Evolutionary conservation across 495 filamentous ascomycete genomes (phyloP).

Genomic region (Polyplosphaeria fusca): DNA sequence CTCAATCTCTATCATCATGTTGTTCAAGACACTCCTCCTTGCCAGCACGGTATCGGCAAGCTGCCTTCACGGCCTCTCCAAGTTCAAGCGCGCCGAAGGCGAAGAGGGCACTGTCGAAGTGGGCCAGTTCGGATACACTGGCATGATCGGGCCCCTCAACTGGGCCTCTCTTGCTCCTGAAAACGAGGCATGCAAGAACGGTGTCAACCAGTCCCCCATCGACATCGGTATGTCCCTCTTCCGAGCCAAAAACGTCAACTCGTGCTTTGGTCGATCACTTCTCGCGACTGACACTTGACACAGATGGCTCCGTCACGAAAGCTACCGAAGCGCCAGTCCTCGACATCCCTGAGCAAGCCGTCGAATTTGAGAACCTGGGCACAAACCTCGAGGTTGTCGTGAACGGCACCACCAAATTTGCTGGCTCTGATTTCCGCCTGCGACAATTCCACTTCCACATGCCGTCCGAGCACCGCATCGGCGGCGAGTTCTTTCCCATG

Average conservation of each 20-base stretch:
- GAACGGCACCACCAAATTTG: slow-evolving; percentile 43
- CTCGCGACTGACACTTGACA: slow-evolving; percentile 1
- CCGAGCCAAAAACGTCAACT: no score
- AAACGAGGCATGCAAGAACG: slow-evolving; percentile 48
- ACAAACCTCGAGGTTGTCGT: slow-evolving; percentile 55
- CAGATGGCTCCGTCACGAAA: slow-evolving; percentile 32
- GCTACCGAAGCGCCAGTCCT: slow-evolving; percentile 41
- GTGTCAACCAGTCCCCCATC: slow-evolving; percentile 63
- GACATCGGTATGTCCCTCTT: slow-evolving; percentile 46
- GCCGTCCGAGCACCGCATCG: slow-evolving; percentile 62
- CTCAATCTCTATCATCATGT: slow-evolving; percentile 13
- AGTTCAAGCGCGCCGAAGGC: slow-evolving; percentile 14
- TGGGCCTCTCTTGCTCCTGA: slow-evolving; percentile 56
- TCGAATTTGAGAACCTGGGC: slow-evolving; percentile 58
- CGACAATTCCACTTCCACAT: slow-evolving; percentile 71
- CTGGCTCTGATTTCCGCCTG: slow-evolving; percentile 50
- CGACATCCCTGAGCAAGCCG: slow-evolving; percentile 44
- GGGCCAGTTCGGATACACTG: slow-evolving; percentile 52
- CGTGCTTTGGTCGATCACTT: not conserved
- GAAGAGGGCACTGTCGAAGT: slow-evolving; percentile 16
- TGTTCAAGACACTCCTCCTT: slow-evolving; percentile 16
- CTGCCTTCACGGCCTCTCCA: slow-evolving; percentile 26
- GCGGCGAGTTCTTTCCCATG: slow-evolving; percentile 54
- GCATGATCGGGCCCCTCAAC: slow-evolving; percentile 52
- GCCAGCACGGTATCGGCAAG: slow-evolving; percentile 28